Base-by-base conservation (phyloP, 495 filamentous ascomycete genomes). In the Penicillium crystallinum region DNA sequence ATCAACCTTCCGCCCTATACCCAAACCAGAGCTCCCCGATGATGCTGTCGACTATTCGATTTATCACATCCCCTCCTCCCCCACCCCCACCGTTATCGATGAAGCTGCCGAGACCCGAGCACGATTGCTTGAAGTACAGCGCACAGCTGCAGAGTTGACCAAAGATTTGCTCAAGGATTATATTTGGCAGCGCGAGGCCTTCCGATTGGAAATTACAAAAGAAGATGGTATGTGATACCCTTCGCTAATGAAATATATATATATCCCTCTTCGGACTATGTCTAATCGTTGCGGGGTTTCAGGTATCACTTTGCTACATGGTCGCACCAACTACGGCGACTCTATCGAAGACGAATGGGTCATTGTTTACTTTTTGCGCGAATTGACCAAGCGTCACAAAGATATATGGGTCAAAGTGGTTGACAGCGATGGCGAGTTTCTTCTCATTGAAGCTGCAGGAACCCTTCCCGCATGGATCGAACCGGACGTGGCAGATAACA, bases 291-390 rank as follows among this genome's bases (percentile, higher is more conserved):
- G 23, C 25, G 10, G 15, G 14, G 41, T 46, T 8, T 57, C 23
- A 79, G 74, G 69, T 8, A 62, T 68, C 14, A 71, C 71, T 19
- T 73, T 69, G 23, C 74, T 95, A 15, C 76, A 79, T 43, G 91
- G 91, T 9, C 71, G 75, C 38, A 93, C 89, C 6, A 86, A 90
- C 61, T 97, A 87, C 55, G 91, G 91, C 6, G 93, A 98, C 68
- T 90, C 89, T 3, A 83, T 97, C 7, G 93, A 96, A 61, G 93
- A 98, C 62, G 95, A 97, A 73, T 98, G 93, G 93, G 80, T 97
- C 2, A 83, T 97, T 46, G 90, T 97, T 22, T 96, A 91, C 67
- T 67, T 97, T 10, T 78, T 98, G n/a, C 83, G 87, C 31, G 86
- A 90, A 61, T 69, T 97, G 52, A 91, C 84, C 61, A 86, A 76